Conservation (phyloP, 2,329 filamentous ascomycete genomes). For the Meredithiella fracta region DNA sequence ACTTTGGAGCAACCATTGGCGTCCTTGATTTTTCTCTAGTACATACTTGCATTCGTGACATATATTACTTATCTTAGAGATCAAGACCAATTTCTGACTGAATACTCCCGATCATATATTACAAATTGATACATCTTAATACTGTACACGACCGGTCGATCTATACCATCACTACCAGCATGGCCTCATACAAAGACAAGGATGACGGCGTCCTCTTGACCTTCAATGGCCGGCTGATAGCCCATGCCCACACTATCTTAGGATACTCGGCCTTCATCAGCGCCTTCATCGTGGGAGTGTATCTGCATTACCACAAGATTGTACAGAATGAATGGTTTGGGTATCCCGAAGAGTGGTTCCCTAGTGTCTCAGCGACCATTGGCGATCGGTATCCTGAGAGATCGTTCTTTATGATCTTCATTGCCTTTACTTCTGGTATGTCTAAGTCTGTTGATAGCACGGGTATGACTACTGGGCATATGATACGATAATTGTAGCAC, state of each 20-base stretch:
- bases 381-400: constrained; percentile 94
- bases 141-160: no score
- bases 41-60: no score
- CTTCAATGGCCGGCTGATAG: constrained; percentile 79
- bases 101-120: no score
- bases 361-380: constrained; percentile 90
- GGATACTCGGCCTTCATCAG: constrained; percentile 80
- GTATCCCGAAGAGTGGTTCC: constrained; percentile 91
- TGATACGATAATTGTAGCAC: not conserved
- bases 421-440: constrained; percentile 82
- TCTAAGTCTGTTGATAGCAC: no score
- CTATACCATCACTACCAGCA: constrained; percentile 15
- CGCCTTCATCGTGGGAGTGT: constrained; percentile 64
- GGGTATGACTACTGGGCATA: no score
- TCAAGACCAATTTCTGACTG: no score
- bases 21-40: not conserved
- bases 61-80: no score
- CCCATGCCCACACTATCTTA: constrained; percentile 67
- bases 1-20: no score
- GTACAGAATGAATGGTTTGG: constrained; percentile 94
- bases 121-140: no score
- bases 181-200: constrained; percentile 48
- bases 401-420: constrained; percentile 93
- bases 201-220: constrained; percentile 41
- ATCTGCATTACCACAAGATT: constrained; percentile 88